Evolutionary conservation across 75 land plant genomes (phyloP).

Genomic region (Pseudotsuga menziesii): DNA sequence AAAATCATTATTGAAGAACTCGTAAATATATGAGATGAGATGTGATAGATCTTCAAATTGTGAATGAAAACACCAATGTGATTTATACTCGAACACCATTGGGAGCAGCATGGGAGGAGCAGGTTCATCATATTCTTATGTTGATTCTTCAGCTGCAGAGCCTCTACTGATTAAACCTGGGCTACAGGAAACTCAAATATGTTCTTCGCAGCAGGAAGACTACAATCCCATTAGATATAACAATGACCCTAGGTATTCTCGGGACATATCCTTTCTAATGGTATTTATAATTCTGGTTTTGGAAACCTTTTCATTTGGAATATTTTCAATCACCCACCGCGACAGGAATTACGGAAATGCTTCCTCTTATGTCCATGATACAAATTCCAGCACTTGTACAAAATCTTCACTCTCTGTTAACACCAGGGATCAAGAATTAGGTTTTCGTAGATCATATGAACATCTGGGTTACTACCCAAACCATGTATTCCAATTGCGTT

Average conservation of each 20-base stretch:
- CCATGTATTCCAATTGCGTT: slow-evolving; percentile 2
- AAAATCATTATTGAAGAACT: no score
- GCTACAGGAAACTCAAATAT: no score
- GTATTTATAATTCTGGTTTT: slow-evolving; percentile 55
- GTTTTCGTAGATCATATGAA: background rate
- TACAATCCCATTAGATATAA: slow-evolving; percentile 61
- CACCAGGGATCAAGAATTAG: background rate
- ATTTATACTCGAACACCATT: no score
- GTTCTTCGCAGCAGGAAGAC: background rate
- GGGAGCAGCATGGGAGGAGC: no score
- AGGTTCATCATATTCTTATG: no score
- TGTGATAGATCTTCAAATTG: no score
- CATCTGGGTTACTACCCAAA: background rate
- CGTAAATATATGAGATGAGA: no score
- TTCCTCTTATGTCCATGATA: slow-evolving; percentile 37
- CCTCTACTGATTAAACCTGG: no score
- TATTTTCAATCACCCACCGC: slow-evolving; percentile 46
- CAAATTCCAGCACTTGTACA: slow-evolving; percentile 27
- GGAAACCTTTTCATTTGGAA: slow-evolving; percentile 62
- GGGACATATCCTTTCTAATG: slow-evolving; percentile 60
- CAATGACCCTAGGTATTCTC: slow-evolving; percentile 45
- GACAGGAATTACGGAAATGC: slow-evolving; percentile 34
- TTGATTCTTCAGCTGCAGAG: no score
- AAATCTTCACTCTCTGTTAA: background rate
- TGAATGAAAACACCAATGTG: no score